phyloP scores from a whole-genome alignment of 768 basidiomycete species.

The Royoungia palumana region DNA sequence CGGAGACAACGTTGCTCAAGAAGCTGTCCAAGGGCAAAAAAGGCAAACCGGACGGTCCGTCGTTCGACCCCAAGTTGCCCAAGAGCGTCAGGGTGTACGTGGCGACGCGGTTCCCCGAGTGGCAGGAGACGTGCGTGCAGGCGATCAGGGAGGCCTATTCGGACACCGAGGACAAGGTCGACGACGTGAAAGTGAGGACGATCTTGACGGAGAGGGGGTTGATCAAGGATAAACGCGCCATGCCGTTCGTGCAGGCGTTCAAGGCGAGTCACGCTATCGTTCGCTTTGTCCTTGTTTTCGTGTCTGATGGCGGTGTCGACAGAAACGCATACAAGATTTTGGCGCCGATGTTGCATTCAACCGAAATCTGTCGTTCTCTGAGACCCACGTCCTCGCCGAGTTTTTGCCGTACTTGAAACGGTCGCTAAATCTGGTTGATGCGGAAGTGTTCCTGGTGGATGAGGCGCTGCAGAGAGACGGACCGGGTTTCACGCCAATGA shows the following conservation, averaged over 20 bases:
- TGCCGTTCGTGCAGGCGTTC: constrained; percentile 93
- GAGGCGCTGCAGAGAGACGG: constrained; percentile 56
- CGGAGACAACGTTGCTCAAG: constrained; percentile 76
- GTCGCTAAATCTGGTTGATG: constrained; percentile 65
- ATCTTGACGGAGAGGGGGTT: constrained; percentile 66
- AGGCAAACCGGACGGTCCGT: constrained; percentile 41
- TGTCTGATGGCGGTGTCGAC: constrained; percentile 4
- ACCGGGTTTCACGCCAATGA: constrained; percentile 49
- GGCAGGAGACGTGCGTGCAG: constrained; percentile 85
- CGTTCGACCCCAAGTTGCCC: constrained; percentile 82
- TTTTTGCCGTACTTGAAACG: constrained; percentile 80
- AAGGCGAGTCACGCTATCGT: constrained; percentile 52
- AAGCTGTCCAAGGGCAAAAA: constrained; percentile 75
- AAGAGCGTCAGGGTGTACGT: constrained; percentile 89
- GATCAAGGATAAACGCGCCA: constrained; percentile 92
- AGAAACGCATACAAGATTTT: constrained; percentile 82
- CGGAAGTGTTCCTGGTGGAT: constrained; percentile 66
- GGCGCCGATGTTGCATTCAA: constrained; percentile 78
- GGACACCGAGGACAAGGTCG: constrained; percentile 46
- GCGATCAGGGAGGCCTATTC: constrained; percentile 67
- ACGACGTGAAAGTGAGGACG: constrained; percentile 76
- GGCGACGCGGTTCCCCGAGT: constrained; percentile 85
- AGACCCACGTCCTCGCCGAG: constrained; percentile 65
- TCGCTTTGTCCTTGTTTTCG: background rate
- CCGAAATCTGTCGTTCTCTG: constrained; percentile 79